These are phyloP conservation scores for Colletotrichum gloeosporioides DNA, from an alignment of 2,329 filamentous ascomycete genomes.

Conservation along the genomic window DNA sequence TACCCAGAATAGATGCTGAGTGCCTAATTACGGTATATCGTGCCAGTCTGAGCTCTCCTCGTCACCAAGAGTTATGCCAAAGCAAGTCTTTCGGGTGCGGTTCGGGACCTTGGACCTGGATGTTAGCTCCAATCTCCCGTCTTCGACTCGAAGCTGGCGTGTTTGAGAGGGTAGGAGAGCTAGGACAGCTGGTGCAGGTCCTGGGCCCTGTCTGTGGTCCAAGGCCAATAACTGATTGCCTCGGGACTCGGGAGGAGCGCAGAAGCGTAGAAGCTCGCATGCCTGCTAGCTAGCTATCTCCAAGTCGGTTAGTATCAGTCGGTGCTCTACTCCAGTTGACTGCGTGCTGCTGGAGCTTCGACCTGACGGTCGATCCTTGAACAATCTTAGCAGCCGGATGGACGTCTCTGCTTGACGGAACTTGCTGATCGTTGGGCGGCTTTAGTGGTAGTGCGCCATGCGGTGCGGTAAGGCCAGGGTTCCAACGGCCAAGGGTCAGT, in stretches of 20 bases:
- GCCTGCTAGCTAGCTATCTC: not conserved
- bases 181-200: not conserved
- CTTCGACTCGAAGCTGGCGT: slow-evolving; percentile 2
- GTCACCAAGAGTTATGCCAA: not conserved
- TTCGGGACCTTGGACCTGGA: not conserved
- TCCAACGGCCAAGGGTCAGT: not conserved
- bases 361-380: slow-evolving; percentile 12
- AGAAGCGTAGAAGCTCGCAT: not conserved
- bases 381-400: slow-evolving; percentile 6
- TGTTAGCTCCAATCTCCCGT: not conserved
- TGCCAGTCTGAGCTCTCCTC: not conserved
- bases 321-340: slow-evolving; percentile 13
- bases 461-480: not conserved
- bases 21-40: not conserved
- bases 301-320: not conserved
- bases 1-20: slow-evolving; percentile 17
- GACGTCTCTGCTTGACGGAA: not conserved
- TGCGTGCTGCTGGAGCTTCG: not conserved
- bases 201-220: slow-evolving; percentile 16
- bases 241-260: slow-evolving; percentile 6
- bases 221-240: slow-evolving; percentile 3
- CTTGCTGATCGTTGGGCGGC: slow-evolving; percentile 3
- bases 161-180: slow-evolving; percentile 9
- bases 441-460: slow-evolving; percentile 10
- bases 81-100: not conserved